Conservation (phyloP, 768 basidiomycete genomes). For the Tulasnella sp. region DNA sequence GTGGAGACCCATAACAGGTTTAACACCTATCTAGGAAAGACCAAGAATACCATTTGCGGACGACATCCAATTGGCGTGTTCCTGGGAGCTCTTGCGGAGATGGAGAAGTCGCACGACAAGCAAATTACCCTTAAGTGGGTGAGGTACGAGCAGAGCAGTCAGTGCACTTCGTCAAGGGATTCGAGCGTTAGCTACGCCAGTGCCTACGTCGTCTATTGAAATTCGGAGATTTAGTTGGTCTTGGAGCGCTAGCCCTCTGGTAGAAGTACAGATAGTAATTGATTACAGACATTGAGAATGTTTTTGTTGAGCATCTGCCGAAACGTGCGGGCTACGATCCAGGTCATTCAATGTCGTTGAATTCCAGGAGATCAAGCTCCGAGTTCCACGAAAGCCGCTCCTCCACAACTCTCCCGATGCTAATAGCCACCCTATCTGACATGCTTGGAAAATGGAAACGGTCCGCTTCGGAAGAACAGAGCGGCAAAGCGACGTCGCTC, state of each 20-base stretch:
- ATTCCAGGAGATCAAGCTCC: too few relatives aligned
- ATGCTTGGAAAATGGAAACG: too few relatives aligned
- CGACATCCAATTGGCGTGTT: conserved; percentile 92
- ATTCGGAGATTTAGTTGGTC: not conserved
- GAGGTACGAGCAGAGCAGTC: conserved; percentile 86
- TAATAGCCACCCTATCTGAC: too few relatives aligned
- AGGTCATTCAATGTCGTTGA: too few relatives aligned
- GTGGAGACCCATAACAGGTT: conserved; percentile 54
- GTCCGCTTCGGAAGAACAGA: too few relatives aligned
- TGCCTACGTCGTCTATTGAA: conserved; percentile 63
- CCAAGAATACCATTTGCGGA: conserved; percentile 95
- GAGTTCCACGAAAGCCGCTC: too few relatives aligned
- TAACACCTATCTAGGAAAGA: conserved; percentile 55
- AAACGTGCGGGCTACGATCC: too few relatives aligned
- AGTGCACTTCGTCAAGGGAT: conserved; percentile 56
- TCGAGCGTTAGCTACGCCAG: conserved; percentile 97
- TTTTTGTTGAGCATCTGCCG: too few relatives aligned
- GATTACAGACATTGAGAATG: too few relatives aligned
- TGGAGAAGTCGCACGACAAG: conserved; percentile 39
- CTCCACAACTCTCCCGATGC: too few relatives aligned
- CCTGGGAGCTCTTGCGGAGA: conserved; percentile 58
- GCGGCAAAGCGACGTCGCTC: too few relatives aligned
- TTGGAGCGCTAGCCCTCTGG: not conserved
- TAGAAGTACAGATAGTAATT: not conserved
- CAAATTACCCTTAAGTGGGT: conserved; percentile 63